A percentile compares a stretch with the other conserved stretches of the same genome.
These are phyloP conservation scores for Cercospora berteroae DNA, from an alignment of 2,329 filamentous ascomycete genomes.

Conservation along the genomic window DNA sequence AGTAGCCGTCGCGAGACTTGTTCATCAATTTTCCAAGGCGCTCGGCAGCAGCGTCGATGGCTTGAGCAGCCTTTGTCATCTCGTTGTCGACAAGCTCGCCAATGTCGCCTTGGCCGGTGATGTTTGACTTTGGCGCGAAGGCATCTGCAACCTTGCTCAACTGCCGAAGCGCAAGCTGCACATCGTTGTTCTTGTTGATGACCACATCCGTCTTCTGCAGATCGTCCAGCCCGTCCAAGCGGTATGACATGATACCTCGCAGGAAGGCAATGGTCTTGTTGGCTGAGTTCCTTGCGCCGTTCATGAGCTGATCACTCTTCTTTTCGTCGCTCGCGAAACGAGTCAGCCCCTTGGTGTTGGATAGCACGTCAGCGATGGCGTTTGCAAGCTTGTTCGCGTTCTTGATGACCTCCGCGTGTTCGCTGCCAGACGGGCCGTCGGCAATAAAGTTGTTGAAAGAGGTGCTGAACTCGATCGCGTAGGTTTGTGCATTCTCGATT, in stretches of 20 bases:
- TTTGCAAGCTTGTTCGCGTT: conserved; percentile 87
- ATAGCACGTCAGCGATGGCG: conserved; percentile 87
- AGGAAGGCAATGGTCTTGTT: conserved; percentile 91
- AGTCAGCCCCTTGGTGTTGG: conserved; percentile 92
- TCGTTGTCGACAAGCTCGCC: conserved; percentile 91
- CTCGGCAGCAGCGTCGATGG: conserved; percentile 87
- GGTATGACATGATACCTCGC: conserved; percentile 88
- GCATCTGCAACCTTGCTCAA: conserved; percentile 90
- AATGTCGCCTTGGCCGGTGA: conserved; percentile 76
- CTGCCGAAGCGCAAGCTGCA: conserved; percentile 88
- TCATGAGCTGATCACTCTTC: conserved; percentile 82
- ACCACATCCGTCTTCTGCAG: conserved; percentile 95
- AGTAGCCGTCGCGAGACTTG: conserved; percentile 93
- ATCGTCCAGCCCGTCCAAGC: conserved; percentile 83
- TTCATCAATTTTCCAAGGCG: conserved; percentile 89
- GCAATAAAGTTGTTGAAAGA: conserved; percentile 98
- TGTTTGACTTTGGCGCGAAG: conserved; percentile 85
- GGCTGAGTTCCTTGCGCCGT: conserved; percentile 78
- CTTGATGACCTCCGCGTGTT: conserved; percentile 87
- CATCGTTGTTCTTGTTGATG: conserved; percentile 95
- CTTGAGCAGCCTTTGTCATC: conserved; percentile 88
- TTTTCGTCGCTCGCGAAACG: conserved; percentile 93
- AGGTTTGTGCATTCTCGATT: conserved; percentile 92
- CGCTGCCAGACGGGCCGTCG: conserved; percentile 80
- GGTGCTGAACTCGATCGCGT: conserved; percentile 94